phyloP scores from a whole-genome alignment of 208 protist species.

The Strigomonas culicis region DNA sequence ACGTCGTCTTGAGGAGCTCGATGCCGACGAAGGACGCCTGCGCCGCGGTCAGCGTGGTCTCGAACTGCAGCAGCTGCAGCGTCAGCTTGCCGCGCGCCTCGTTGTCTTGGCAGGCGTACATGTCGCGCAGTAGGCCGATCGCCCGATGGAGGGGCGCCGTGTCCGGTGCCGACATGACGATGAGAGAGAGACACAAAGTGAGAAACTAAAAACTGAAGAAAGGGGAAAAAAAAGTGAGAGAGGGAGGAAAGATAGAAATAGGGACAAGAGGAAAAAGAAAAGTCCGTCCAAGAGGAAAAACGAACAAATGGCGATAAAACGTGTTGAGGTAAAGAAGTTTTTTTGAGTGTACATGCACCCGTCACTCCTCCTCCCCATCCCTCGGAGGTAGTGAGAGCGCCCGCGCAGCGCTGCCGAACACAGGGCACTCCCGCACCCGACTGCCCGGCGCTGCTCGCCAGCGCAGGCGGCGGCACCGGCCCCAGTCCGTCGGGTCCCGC shows the following conservation, averaged over 20 bases:
- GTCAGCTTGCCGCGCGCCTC: conserved; percentile 30
- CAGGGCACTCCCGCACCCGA: conserved; percentile 33
- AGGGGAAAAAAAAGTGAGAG: conserved; percentile 3
- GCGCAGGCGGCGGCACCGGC: conserved; percentile 44
- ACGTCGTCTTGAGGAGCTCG: conserved; percentile 39
- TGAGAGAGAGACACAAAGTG: not conserved
- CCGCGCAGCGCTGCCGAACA: conserved; percentile 15
- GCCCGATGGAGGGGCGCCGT: too few relatives aligned
- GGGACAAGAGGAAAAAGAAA: conserved; percentile 4
- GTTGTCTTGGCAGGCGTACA: too few relatives aligned
- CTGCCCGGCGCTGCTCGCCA: conserved; percentile 33
- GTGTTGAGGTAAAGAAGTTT: not conserved
- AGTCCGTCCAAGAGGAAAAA: too few relatives aligned
- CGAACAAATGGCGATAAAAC: too few relatives aligned
- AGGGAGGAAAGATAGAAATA: not conserved
- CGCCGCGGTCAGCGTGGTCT: conserved; percentile 36
- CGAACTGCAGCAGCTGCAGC: conserved; percentile 40
- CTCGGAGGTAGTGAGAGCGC: conserved; percentile 23
- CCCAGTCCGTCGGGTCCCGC: conserved; percentile 59
- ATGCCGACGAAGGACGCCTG: conserved; percentile 44
- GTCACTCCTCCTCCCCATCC: not conserved
- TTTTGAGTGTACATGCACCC: too few relatives aligned
- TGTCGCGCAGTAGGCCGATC: too few relatives aligned
- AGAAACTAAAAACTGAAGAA: not conserved
- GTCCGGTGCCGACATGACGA: not conserved